Percentiles rank a stretch among this genome's conserved stretches.
Evolutionary conservation across 129 eudicot species (phyloP).

Genomic region (Artemisia annua): DNA sequence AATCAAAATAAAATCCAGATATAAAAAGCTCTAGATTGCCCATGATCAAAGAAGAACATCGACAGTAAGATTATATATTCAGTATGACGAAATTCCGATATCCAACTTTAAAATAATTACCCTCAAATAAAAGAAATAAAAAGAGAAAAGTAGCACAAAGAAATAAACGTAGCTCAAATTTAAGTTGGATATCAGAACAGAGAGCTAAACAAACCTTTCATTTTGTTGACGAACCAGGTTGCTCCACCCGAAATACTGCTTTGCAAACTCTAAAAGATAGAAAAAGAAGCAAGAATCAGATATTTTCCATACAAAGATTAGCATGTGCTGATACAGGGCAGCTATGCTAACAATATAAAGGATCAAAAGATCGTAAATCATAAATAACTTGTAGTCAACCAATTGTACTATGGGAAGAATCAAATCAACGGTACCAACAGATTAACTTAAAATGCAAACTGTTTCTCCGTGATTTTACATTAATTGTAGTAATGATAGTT

Average conservation of each 20-base stretch:
- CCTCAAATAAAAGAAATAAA: not conserved
- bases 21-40: not conserved
- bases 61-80: not conserved
- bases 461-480: not conserved
- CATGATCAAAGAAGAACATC: not conserved
- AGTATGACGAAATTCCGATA: not conserved
- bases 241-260: conserved; percentile 82
- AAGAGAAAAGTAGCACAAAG: not conserved
- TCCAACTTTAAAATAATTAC: not conserved
- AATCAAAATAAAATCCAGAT: not conserved
- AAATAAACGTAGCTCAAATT: not conserved
- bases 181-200: conserved; percentile 13
- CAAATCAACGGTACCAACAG: not conserved
- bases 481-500: not conserved
- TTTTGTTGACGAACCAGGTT: conserved; percentile 75
- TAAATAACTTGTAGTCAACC: not conserved
- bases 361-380: no score
- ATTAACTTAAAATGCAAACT: not conserved
- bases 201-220: conserved; percentile 58
- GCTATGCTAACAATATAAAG: not conserved
- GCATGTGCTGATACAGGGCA: conserved; percentile 8
- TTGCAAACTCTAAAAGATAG: conserved; percentile 50
- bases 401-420: not conserved
- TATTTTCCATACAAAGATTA: not conserved
- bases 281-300: conserved; percentile 16